Evolutionary conservation across 352 stramenopile genomes (phyloP), one percentile per base, ranked within the genome.

Genomic region (Phytophthora europaea): DNA sequence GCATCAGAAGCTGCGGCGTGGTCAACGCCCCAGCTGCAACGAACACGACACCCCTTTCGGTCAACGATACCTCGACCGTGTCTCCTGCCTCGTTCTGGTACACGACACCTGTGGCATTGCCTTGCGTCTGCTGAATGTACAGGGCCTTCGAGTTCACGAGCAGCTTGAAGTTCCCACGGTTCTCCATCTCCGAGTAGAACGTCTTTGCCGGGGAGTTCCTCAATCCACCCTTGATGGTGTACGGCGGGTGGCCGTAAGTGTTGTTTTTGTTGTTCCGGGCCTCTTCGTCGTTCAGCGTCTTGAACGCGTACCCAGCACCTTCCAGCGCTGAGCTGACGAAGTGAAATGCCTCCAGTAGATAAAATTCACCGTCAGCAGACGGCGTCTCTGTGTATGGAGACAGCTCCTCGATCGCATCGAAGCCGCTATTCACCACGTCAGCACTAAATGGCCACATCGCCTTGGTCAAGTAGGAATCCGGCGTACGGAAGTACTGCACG

Each of bases 1-100:
- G 80, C 67, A 95, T 89, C 18, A 98, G 81, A 5, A 97, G 64
- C 63, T 96, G 88, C 4, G 92, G 91, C 40, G 90, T 94, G 53
- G 74, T 81, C 59, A 94, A 62, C 3, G 92, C 85, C 9, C 90
- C 90, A 3, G 85, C 85, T n/a, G 83, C 81, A 57, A 98, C 62
- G 50, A 97, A 79, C 31, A 97, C 91, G 26, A 88, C 86, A 5
- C 81, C 86, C 7, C 70, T 58, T 7, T 70, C 64, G 15, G 70
- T 78, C n/a, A 90, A 66, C 5, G 66, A 16, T 16, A 75, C 77
- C 6, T 72, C 51, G 1, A 62, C 45, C 9, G 55, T 61, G 9
- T 70, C 61, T 38, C 64, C 64, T n/a, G 22, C 18, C 22, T 70
- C 70, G 31, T 20, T 61, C 31, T 82, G 57, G 74, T 93, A 89